Evolutionary conservation across 108 stramenopile species (phyloP).

Genomic region (Fistulifera pelliculosa): DNA sequence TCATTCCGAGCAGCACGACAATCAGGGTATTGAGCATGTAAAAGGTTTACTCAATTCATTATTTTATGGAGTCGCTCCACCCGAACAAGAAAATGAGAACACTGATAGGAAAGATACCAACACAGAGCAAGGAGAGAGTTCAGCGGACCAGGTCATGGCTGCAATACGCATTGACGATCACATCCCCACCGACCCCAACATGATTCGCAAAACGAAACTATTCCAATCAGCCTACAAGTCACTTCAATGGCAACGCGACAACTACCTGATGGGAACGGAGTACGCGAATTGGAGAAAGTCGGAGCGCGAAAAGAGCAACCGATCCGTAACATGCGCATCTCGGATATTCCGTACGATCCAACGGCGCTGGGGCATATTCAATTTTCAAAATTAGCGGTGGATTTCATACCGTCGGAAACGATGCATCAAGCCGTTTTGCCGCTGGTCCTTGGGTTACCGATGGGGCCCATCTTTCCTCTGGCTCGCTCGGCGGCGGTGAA

Average conservation of each 20-base stretch:
- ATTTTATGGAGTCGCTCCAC: too few species aligned
- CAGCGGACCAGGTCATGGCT: too few species aligned
- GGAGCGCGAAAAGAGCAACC: slow-evolving; percentile 3
- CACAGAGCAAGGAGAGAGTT: too few species aligned
- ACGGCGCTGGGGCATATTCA: slow-evolving; percentile 26
- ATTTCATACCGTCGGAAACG: slow-evolving; percentile 24
- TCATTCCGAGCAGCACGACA: too few species aligned
- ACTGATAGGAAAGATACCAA: too few species aligned
- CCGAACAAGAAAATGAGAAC: too few species aligned
- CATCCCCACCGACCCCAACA: not conserved
- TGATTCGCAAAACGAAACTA: slow-evolving; percentile 1
- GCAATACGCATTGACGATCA: slow-evolving; percentile 2
- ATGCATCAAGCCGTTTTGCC: slow-evolving; percentile 24
- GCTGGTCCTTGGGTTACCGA: slow-evolving; percentile 25
- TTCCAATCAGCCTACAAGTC: slow-evolving; percentile 1
- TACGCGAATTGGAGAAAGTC: slow-evolving; percentile 21
- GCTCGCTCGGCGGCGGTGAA: slow-evolving; percentile 8
- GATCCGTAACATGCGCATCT: not conserved
- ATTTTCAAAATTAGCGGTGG: slow-evolving; percentile 17
- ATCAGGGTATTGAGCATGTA: too few species aligned
- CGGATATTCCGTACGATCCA: slow-evolving; percentile 21
- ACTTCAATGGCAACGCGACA: slow-evolving; percentile 27
- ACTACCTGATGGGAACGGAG: slow-evolving; percentile 25
- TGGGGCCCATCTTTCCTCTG: slow-evolving; percentile 11
- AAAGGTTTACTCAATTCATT: too few species aligned